Evolutionary conservation across 1,284 basidiomycete genomes (phyloP), one percentile per base, ranked within the genome.

Genomic region (Boletus semigastroideus): DNA sequence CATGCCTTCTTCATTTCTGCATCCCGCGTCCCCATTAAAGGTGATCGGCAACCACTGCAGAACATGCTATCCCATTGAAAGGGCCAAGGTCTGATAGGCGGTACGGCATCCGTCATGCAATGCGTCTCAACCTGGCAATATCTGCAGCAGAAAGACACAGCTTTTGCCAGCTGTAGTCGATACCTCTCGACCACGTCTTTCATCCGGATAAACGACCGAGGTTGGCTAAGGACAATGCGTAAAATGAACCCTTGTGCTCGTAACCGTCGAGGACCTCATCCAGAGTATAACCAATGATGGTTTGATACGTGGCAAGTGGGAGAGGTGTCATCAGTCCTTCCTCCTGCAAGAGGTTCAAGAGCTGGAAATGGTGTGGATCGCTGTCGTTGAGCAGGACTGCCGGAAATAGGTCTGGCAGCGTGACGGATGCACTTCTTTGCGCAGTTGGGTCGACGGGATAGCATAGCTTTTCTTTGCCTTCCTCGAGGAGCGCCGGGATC

Each of bases 291-390:
- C 28, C 20, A 0, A 30, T 2, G 7, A 39, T 31, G 16, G 52
- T 59, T n/a, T 38, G 42, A 20, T 53, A 58, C 46, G 55, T 54
- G 5, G 55, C 44, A 5, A 52, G 5, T 5, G 52, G 58, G 7
- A 62, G 59, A 28, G 49, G 42, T 2, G 40, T 37, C 12, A 17
- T 33, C 2, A 62, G 3, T 5, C 34, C 46, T 42, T 37, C 38
- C 22, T 54, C 58, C 14, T 50, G 36, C 19, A 59, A 27, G 5
- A 62, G 45, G 14, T 57, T 62, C 48, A 59, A 54, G 13, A 54
- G 19, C 27, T 51, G 56, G 34, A 65, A 53, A 28, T 51, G 47
- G 39, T 48, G 25, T 2, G 52, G 58, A 13, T 63, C 55, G 2
- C 27, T 5, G 3, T 42, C 42, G 7, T 22, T 25, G 25, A 25